A percentile compares a stretch with the other conserved stretches of the same genome.
These are phyloP conservation scores for Gynostemma pentaphyllum DNA, from an alignment of 306 rosid genomes.

Conservation along the genomic window DNA sequence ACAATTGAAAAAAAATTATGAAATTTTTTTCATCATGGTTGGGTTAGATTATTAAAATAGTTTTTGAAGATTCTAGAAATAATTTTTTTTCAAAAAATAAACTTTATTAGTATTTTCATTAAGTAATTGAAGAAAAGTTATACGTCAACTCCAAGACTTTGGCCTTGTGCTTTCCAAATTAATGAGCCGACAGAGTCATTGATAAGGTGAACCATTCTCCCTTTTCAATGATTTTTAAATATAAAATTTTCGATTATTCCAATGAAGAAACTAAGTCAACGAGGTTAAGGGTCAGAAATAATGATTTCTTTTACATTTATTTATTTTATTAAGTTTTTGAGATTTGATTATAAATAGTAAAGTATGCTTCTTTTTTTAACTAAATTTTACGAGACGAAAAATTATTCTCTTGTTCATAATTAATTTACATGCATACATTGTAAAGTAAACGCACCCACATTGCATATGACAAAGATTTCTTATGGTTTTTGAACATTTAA, in stretches of 20 bases:
- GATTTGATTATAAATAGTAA: not conserved
- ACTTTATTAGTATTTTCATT: too few species aligned
- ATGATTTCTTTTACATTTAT: not conserved
- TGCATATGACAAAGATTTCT: slow-evolving; percentile 1
- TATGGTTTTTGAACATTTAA: not conserved
- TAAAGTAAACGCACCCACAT: too few species aligned
- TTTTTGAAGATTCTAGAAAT: too few species aligned
- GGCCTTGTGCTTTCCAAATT: not conserved
- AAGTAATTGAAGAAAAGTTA: too few species aligned
- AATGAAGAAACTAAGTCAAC: not conserved
- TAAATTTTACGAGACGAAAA: not conserved
- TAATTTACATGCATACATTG: too few species aligned
- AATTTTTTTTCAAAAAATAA: too few species aligned
- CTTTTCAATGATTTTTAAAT: not conserved
- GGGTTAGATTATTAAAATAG: too few species aligned
- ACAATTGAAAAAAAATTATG: too few species aligned
- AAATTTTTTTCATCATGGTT: too few species aligned
- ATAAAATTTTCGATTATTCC: not conserved
- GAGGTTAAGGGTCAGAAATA: not conserved
- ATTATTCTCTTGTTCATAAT: not conserved
- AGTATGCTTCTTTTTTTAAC: not conserved
- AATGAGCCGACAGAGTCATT: slow-evolving; percentile 1
- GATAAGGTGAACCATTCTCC: not conserved
- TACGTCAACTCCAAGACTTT: too few species aligned
- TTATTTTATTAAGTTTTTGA: not conserved